A percentile compares a stretch with the other conserved stretches of the same genome.
phyloP scores from a whole-genome alignment of 2,329 filamentous ascomycete species.

The Fusarium siculi region DNA sequence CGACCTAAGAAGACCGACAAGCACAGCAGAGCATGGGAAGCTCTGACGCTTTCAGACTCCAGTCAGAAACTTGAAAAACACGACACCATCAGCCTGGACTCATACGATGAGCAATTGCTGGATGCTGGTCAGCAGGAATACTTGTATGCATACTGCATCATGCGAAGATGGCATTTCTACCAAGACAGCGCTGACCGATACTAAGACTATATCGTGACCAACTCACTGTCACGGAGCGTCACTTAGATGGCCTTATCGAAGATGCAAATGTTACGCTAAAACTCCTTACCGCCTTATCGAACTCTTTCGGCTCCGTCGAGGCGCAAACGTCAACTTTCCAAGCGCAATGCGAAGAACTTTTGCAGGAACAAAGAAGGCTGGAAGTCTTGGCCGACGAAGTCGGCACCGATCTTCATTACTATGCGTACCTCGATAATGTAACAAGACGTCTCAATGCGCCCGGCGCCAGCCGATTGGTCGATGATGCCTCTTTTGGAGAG shows the following conservation, averaged over 20 bases:
- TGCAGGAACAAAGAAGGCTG: constrained; percentile 83
- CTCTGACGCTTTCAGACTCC: constrained; percentile 52
- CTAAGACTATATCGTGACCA: constrained; percentile 83
- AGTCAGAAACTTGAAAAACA: constrained; percentile 33
- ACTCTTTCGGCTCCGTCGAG: constrained; percentile 89
- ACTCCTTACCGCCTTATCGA: constrained; percentile 80
- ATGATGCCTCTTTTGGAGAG: constrained; percentile 84
- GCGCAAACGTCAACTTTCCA: constrained; percentile 93
- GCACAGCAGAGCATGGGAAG: constrained; percentile 61
- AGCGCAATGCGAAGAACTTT: constrained; percentile 87
- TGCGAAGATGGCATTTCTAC: neutral
- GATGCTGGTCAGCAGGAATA: constrained; percentile 89
- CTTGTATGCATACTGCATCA: constrained; percentile 64
- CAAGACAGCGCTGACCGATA: constrained; percentile 43
- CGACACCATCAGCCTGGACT: constrained; percentile 35
- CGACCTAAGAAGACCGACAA: constrained; percentile 54
- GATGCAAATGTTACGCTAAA: constrained; percentile 81
- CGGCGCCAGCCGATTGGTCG: constrained; percentile 85
- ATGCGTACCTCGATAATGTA: constrained; percentile 90
- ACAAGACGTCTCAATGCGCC: constrained; percentile 92
- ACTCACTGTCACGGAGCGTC: constrained; percentile 80
- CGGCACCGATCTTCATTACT: constrained; percentile 91
- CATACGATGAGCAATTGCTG: constrained; percentile 74
- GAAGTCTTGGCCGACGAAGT: constrained; percentile 85
- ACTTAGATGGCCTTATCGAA: constrained; percentile 81